Evolutionary conservation across 495 filamentous ascomycete genomes (phyloP), one percentile per base, ranked within the genome.

Genomic region (Polyplosphaeria fusca): DNA sequence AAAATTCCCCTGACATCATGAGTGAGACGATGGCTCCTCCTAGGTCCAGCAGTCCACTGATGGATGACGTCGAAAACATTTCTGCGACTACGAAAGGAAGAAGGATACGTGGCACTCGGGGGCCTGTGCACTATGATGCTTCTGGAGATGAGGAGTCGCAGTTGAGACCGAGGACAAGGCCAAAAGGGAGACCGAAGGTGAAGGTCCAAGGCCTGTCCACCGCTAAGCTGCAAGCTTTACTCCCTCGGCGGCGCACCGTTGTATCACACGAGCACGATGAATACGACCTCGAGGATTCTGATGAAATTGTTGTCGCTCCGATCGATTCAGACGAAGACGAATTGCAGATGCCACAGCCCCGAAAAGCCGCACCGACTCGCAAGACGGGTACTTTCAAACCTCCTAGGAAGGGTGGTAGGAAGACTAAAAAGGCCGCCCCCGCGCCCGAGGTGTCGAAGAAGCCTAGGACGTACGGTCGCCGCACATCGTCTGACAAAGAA

Each of bases 21-120:
- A 81, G 74, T 50, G 73, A 76, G 55, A 81, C 77, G 0, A 74
- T 80, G 76, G 75, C 71, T 30, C 76, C 75, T 3, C 81, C 81
- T 2, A 56, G 67, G 48, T 82, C 78, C 53, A 80, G 77, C 68
- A 74, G 72, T 56, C 52, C 61, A 20, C 19, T 19, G 11, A 18
- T 25, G 38, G 43, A 58, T 18, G 48, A 52, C 5, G 43, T 48
- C 30, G 50, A 47, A 11, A 45, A 64, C 24, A 35, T 35, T 5
- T 41, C 49, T 35, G 32, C 37, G 19, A 49, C 55, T 23, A 38
- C 32, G 27, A 39, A 42, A 5, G 40, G 48, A 24, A 46, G 23
- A 53, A 46, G 47, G 14, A 40, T 16, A 23, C 39, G n/a, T n/a
- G n/a, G n/a, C n/a, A n/a, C n/a, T n/a, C n/a, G n/a, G n/a, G n/a